Evolutionary conservation across 331 rosid species (phyloP).

Genomic region (Rosa hybrid): DNA sequence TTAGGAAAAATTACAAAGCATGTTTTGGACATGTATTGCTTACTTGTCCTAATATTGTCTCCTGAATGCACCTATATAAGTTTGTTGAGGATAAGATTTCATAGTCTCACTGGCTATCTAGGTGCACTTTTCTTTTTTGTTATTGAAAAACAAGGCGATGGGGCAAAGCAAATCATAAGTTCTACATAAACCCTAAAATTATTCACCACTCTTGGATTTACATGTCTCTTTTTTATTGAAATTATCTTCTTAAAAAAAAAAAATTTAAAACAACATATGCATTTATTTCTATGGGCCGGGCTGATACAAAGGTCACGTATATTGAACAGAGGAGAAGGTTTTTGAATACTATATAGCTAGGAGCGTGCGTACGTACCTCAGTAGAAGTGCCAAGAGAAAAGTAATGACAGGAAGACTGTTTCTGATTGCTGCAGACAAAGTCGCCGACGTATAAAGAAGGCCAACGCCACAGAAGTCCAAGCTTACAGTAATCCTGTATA

Average conservation of each 20-base stretch:
- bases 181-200: not conserved
- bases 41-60: no score
- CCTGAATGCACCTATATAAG: no score
- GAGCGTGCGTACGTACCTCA: conserved; percentile 38
- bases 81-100: no score
- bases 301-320: not conserved
- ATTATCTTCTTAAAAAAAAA: no score
- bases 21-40: no score
- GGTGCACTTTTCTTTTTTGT: no score
- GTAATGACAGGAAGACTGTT: conserved; percentile 81
- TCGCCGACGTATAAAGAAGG: conserved; percentile 69
- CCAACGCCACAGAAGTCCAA: conserved; percentile 61
- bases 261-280: no score
- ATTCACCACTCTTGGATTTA: not conserved
- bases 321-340: not conserved
- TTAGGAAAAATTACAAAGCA: no score
- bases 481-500: conserved; percentile 63
- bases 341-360: not conserved
- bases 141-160: no score
- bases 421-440: conserved; percentile 74
- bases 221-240: not conserved
- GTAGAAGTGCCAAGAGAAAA: conserved; percentile 63
- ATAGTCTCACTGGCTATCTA: no score
- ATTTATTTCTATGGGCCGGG: no score
- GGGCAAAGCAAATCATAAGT: no score